Evolutionary conservation across 2,329 filamentous ascomycete genomes (phyloP), one percentile per base, ranked within the genome.

Genomic region (Claviceps cyperi): DNA sequence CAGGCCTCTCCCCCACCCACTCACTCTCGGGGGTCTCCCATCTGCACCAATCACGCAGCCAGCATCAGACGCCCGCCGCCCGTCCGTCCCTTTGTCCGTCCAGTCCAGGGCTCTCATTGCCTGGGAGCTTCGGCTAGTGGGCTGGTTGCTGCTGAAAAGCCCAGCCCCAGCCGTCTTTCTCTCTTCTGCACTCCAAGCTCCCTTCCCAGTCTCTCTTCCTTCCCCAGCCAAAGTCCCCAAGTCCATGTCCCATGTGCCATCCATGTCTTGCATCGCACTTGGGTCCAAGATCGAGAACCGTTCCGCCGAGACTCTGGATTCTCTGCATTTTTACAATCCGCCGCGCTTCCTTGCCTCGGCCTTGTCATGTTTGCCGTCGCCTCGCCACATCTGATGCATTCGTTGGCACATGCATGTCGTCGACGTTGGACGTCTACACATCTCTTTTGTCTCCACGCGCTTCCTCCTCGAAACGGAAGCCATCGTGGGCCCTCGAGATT

Each of bases 401-500:
- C 21, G 28, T 17, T 32, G 4, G 28, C 41, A 44, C 41, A 44
- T 32, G 22, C n/a, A n/a, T 44, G 41, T 19, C 28, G 41, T 28
- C 21, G 15, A 28, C 22, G 15, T 28, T 32, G 22, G 17, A 32
- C 24, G 22, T 46, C n/a, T 22, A 47, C n/a, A n/a, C n/a, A n/a
- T 53, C 50, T 47, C 51, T 50, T 45, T 19, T 22, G 41, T 46
- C 40, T 47, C 51, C 48, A 28, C 47, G 39, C 45, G 38, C 37
- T 55, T 53, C 49, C 46, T 53, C 49, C 47, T 54, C 49, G 47
- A 50, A 51, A 53, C 49, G 24, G 50, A 54, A 52, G 46, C 28
- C 48, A 48, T 49, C 49, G 52, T 50, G 50, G 47, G 47, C 47
- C 48, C 50, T 48, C n/a, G n/a, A 47, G 46, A 47, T 50, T 48